Base-by-base conservation (phyloP, 768 basidiomycete genomes). In the Leccinum subgranulosum region DNA sequence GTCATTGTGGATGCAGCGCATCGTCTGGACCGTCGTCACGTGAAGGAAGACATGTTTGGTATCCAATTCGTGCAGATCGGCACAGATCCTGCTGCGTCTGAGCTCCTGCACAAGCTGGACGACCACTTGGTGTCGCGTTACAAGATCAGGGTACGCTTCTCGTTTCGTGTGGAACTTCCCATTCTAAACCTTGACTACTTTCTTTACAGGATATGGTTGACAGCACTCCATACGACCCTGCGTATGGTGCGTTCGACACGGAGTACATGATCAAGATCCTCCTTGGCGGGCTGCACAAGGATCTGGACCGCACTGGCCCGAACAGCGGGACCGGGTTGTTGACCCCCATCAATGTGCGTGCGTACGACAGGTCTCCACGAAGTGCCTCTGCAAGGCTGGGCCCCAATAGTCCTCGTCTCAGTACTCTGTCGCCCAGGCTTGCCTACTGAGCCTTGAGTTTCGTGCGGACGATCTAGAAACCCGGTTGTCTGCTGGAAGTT, bases 61-160 rank as follows among this genome's bases (percentile, higher is more conserved):
- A 69, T 81, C 28, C 76, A 78, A 43, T 77, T 82, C 39, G 69
- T 82, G 34, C 80, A 81, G 60, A 76, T 81, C 23, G 80, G 80
- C 0, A 67, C 71, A 3, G 73, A 73, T 51, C 55, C 61, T 1
- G 75, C 53, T 50, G 77, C 79, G 3, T 60, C 77, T 1, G 75
- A 74, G 46, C 69, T 77, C 14, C 58, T 80, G 34, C 74, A 74
- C 57, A 70, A 63, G 17, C 68, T 80, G 1, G 78, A 79, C 50
- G 73, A 78, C 58, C 72, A 74, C 15, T 67, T 79, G 9, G 60
- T 61, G 51, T 45, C 17, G 1, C 66, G 60, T 4, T 74, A 72
- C 65, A 67, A 66, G 52, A 73, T 74, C 55, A 66, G 72, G 59
- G 71, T 74, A 60, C 10, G 46, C 56, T 6, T 9, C 25, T 43